A percentile compares a stretch with the other conserved stretches of the same genome.
Evolutionary conservation across 345 rosid genomes (phyloP).

Genomic region (Garcia nutans): DNA sequence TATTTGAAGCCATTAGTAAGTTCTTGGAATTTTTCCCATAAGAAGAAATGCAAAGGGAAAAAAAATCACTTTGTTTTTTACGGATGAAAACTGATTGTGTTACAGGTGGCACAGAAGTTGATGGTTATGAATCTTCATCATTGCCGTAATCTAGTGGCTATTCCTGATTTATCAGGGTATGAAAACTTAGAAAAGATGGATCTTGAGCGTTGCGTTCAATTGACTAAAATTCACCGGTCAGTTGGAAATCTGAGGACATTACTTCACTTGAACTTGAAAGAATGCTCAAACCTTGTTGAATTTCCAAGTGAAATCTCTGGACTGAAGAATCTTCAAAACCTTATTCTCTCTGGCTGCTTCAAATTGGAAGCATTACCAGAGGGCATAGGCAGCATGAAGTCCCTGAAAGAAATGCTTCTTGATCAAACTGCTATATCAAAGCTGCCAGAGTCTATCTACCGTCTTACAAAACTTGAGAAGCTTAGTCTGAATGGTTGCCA

Average conservation of each 20-base stretch:
- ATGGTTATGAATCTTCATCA: slow-evolving; percentile 40
- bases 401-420: slow-evolving; percentile 43
- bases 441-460: slow-evolving; percentile 44
- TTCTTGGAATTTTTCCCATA: background rate
- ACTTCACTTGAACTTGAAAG: slow-evolving; percentile 37
- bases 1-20: background rate
- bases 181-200: slow-evolving; percentile 41
- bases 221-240: slow-evolving; percentile 38
- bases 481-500: slow-evolving; percentile 36
- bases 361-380: slow-evolving; percentile 41
- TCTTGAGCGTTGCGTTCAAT: slow-evolving; percentile 32
- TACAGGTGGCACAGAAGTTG: slow-evolving; percentile 42
- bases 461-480: slow-evolving; percentile 43
- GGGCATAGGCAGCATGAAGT: slow-evolving; percentile 40
- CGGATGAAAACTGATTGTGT: background rate
- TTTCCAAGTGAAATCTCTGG: slow-evolving; percentile 47
- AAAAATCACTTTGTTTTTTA: background rate
- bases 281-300: slow-evolving; percentile 36
- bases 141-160: slow-evolving; percentile 34
- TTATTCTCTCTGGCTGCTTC: slow-evolving; percentile 40
- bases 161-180: slow-evolving; percentile 45
- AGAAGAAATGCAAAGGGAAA: background rate
- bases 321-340: slow-evolving; percentile 38
- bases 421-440: slow-evolving; percentile 40
- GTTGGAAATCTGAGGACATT: slow-evolving; percentile 37